Evolutionary conservation across 140 eudicot genomes (phyloP), one percentile per base, ranked within the genome.

Genomic region (Senecio squalidus): DNA sequence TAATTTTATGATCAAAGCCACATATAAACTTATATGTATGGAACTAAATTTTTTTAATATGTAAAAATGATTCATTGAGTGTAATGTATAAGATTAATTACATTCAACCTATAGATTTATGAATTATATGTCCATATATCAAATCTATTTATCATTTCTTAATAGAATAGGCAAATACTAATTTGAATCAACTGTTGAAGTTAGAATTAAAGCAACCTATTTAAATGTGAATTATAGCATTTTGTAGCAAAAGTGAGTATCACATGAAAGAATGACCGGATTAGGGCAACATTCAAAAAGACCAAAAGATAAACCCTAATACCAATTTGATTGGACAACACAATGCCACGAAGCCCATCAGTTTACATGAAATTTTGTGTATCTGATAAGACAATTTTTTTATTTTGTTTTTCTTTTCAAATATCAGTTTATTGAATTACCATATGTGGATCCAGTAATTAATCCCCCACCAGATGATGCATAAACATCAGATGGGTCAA

Each of bases 401-500:
- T 21, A 13, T 33, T 1, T 13, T 16, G 5, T 38, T 1, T 11
- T 11, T 38, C 13, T 8, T 13, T 14, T n/a, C 29, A 26, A 22
- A 20, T 23, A 43, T 62, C 58, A 62, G 43, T 71, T 71, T 53
- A 71, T 71, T 71, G 41, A 64, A 64, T 71, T 71, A 71, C 66
- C 76, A 58, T 71, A 71, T 44, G 18, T 44, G 24, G 76, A 62
- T 30, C 76, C 71, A 6, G 78, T 76, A 43, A 84, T 71, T 76
- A 84, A 66, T 48, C 90, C 88, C 0, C 78, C 84, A 25, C 84
- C 87, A 0, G 81, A 72, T 8, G 78, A 53, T 6, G 73, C 81
- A 28, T 73, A 85, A 50, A 85, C 80, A 30, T 62, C 59, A 0
- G 84, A 75, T 1, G 86, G 51, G 0, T 83, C 78, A 26, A 78